These are phyloP conservation scores for Pyrus communis DNA, from an alignment of 306 rosid genomes.

Conservation along the genomic window DNA sequence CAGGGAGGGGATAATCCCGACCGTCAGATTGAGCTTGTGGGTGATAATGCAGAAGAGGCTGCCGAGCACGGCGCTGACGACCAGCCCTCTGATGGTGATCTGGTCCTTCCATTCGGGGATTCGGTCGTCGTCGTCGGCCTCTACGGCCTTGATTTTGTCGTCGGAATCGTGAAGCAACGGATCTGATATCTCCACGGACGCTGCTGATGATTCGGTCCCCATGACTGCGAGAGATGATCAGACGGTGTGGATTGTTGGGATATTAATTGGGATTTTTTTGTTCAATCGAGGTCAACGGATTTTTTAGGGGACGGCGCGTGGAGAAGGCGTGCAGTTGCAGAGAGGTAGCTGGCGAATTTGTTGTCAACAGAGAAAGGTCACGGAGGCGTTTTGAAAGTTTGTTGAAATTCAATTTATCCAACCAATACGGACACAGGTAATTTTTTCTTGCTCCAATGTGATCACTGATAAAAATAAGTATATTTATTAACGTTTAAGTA, in stretches of 20 bases:
- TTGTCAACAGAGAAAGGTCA: background rate
- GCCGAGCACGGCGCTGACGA: conserved; percentile 70
- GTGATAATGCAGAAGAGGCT: conserved; percentile 73
- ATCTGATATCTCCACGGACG: conserved; percentile 47
- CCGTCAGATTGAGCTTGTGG: conserved; percentile 82
- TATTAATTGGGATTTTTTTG: background rate
- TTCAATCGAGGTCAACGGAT: background rate
- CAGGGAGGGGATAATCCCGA: conserved; percentile 84
- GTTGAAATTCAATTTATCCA: background rate
- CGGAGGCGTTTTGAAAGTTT: background rate
- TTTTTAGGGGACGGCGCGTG: background rate
- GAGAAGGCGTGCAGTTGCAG: background rate
- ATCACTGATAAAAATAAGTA: fast-evolving
- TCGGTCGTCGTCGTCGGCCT: conserved; percentile 17
- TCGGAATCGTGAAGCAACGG: conserved; percentile 34
- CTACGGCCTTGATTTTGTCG: conserved; percentile 10
- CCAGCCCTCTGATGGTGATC: conserved; percentile 81
- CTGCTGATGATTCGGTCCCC: conserved; percentile 38
- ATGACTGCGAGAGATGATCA: background rate
- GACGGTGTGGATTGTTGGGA: background rate
- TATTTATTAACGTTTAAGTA: too few relatives aligned
- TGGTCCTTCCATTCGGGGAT: conserved; percentile 88
- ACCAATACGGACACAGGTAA: background rate
- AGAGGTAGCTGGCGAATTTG: background rate
- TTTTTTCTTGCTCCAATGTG: background rate